Conservation (phyloP, 164 flowering plant genomes). For the Sextonia rubra region DNA sequence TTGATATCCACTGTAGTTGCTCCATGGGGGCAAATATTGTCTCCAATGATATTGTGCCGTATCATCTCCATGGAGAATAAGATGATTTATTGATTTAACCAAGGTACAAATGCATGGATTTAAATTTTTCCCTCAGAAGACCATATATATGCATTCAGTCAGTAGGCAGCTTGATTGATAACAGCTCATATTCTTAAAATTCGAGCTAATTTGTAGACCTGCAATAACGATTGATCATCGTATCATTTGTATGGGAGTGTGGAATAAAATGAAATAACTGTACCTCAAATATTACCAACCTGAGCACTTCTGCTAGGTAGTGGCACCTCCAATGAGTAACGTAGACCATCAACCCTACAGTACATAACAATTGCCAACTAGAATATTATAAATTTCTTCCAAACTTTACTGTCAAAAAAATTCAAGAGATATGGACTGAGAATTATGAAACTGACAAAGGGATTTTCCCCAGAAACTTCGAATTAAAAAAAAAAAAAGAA, state of each 20-base stretch:
- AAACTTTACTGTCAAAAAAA: neutral
- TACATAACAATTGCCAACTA: neutral
- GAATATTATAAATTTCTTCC: neutral
- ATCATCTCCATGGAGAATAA: too few relatives aligned
- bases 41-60: too few relatives aligned
- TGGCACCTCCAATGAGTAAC: slow-evolving; percentile 9
- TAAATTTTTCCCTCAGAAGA: neutral
- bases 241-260: neutral
- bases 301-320: slow-evolving; percentile 14
- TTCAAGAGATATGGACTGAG: neutral
- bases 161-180: too few relatives aligned
- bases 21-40: too few relatives aligned
- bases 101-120: too few relatives aligned
- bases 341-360: slow-evolving; percentile 9
- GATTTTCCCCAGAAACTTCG: too few relatives aligned
- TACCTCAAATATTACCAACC: neutral
- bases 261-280: neutral
- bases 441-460: neutral
- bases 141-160: neutral
- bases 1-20: too few relatives aligned
- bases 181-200: slow-evolving; percentile 11
- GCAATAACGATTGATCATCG: neutral
- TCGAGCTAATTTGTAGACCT: slow-evolving; percentile 8
- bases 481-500: too few relatives aligned
- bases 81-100: too few relatives aligned